Conservation (phyloP, 768 basidiomycete species). For the Asterophora lycoperdoides region DNA sequence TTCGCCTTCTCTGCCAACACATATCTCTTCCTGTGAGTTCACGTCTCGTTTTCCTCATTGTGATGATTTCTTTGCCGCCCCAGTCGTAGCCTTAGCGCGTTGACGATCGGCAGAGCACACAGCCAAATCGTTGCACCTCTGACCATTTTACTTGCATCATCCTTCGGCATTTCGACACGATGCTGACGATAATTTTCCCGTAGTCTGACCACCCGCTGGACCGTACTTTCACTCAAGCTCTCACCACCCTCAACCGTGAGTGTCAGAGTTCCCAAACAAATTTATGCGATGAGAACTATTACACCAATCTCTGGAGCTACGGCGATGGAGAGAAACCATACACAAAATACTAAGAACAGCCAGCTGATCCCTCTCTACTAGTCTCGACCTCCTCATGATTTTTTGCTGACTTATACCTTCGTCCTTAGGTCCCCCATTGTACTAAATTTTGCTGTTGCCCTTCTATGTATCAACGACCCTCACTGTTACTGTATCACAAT, state of each 20-base stretch:
- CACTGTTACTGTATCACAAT: too few species aligned
- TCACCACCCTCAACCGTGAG: slow-evolving; percentile 4
- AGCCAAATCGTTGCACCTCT: slow-evolving; percentile 69
- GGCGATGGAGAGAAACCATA: slow-evolving; percentile 41
- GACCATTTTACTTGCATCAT: slow-evolving; percentile 29
- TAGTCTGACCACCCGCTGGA: neutral
- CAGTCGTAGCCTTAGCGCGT: slow-evolving; percentile 59
- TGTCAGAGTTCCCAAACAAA: too few species aligned
- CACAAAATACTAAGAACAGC: slow-evolving; percentile 59
- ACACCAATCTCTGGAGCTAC: slow-evolving; percentile 41
- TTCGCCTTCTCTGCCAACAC: slow-evolving; percentile 14
- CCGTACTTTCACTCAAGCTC: too few species aligned
- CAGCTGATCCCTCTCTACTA: slow-evolving; percentile 40
- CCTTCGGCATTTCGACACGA: neutral
- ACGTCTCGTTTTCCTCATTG: slow-evolving; percentile 6
- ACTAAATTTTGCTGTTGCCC: too few species aligned
- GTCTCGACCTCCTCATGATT: neutral
- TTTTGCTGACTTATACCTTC: slow-evolving; percentile 8
- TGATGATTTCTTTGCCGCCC: slow-evolving; percentile 75
- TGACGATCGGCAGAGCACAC: slow-evolving; percentile 67
- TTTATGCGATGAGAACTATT: slow-evolving; percentile 39
- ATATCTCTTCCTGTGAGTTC: slow-evolving; percentile 27
- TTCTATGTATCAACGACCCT: too few species aligned
- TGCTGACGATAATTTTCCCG: neutral
- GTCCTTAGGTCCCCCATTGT: neutral